Conservation (phyloP, 2,329 filamentous ascomycete genomes). For the Exophiala aquamarina region DNA sequence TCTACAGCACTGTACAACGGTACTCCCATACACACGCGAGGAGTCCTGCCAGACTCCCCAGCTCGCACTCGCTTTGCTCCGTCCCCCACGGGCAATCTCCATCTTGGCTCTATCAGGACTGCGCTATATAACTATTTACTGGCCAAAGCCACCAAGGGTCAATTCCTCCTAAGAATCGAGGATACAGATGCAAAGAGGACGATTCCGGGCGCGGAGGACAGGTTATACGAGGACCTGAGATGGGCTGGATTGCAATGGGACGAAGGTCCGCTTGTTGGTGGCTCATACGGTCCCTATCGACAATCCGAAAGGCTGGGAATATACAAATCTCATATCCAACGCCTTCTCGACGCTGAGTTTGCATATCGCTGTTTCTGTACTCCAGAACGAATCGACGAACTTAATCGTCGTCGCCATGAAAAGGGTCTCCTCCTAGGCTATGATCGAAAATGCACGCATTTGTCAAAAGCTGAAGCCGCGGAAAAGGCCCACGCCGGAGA, state of each 20-base stretch:
- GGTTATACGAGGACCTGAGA: conserved; percentile 73
- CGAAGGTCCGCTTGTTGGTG: conserved; percentile 83
- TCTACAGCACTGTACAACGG: background rate
- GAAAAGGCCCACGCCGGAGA: conserved; percentile 69
- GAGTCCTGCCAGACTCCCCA: conserved; percentile 54
- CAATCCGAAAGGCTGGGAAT: conserved; percentile 78
- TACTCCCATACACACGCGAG: conserved; percentile 27
- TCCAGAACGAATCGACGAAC: conserved; percentile 65
- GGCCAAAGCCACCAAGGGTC: conserved; percentile 81
- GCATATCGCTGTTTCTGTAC: conserved; percentile 96
- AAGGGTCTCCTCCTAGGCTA: conserved; percentile 61
- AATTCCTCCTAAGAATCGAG: conserved; percentile 88
- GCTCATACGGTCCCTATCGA: conserved; percentile 80
- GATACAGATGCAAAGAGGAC: conserved; percentile 85
- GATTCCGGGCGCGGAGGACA: conserved; percentile 73
- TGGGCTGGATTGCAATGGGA: conserved; percentile 94
- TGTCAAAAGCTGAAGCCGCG: conserved; percentile 67
- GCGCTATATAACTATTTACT: conserved; percentile 94
- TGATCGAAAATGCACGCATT: conserved; percentile 68
- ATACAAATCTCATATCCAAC: conserved; percentile 70
- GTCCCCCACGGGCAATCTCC: conserved; percentile 90
- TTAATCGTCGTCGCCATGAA: conserved; percentile 63
- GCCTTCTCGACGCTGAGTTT: conserved; percentile 67
- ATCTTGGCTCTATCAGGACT: conserved; percentile 86
- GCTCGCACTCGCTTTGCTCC: conserved; percentile 87